Base-by-base conservation (phyloP, 805 yeast species). In the Cyberlindnera lachancei region DNA sequence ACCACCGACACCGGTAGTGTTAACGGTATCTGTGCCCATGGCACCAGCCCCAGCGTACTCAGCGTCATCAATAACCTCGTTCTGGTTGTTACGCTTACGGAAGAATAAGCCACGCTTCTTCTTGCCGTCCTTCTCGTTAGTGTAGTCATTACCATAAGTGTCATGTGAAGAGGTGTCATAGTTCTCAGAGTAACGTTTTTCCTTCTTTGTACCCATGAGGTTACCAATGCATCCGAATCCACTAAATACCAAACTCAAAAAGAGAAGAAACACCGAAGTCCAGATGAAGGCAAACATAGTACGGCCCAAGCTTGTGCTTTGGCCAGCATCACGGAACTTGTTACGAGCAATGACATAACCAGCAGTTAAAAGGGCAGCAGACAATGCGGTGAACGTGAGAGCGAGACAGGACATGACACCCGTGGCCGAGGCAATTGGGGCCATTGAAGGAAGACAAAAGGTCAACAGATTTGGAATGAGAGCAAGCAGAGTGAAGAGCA, bases 281-380 rank as follows among this genome's bases (percentile, higher is more conserved):
- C 94, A 83, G 23, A 75, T 56, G 37, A 79, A 69, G 11, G 75
- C 85, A 52, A 80, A 63, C 53, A 67, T 59, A 25, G 63, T 64
- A 7, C 58, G 51, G 11, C 79, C 79, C 25, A 76, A 25, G 4
- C 43, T 51, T 2, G 80, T 64, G 13, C 34, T 13, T 14, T 55
- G 49, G n/a, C 71, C 70, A 20, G 55, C 62, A 25, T 60, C 44
- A 9, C 54, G 56, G 54, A 75, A 76, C 3, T 62, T 63, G 23
- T 64, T 54, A 31, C 66, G 65, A 6, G 79, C 81, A 45, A 61
- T 66, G 7, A 65, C 73, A 49, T 65, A 73, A n/a, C 64, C 69
- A 16, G 76, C 73, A 4, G 82, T 76, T 22, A 67, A 54, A 34
- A 73, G 49, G 21, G 66, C 53, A 12, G 77, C 70, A 14, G 74